Evolutionary conservation across 2,329 filamentous ascomycete genomes (phyloP).

Genomic region (Aureobasidium sp.): DNA sequence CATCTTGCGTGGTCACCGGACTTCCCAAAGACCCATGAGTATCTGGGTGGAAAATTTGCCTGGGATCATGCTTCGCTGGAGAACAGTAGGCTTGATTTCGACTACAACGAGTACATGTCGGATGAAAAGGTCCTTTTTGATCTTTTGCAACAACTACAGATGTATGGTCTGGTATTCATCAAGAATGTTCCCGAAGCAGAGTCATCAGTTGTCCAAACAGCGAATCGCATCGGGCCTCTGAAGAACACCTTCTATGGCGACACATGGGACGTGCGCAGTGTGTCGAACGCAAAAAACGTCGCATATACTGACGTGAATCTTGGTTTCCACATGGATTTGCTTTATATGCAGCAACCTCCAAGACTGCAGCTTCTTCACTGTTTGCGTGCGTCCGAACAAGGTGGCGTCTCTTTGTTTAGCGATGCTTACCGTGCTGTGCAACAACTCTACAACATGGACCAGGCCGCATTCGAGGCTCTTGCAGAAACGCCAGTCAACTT

Average conservation of each 20-base stretch:
- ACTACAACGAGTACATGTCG: slow-evolving; percentile 64
- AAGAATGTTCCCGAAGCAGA: slow-evolving; percentile 56
- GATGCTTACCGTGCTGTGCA: slow-evolving; percentile 59
- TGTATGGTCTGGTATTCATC: slow-evolving; percentile 68
- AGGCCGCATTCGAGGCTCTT: slow-evolving; percentile 13
- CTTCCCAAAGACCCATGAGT: not conserved
- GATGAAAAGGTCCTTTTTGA: slow-evolving; percentile 48
- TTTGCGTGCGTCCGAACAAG: slow-evolving; percentile 66
- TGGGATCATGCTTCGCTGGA: slow-evolving; percentile 42
- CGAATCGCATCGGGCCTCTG: slow-evolving; percentile 63
- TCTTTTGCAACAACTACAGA: slow-evolving; percentile 54
- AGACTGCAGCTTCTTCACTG: slow-evolving; percentile 85
- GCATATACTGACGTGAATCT: slow-evolving; percentile 76
- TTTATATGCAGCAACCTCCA: slow-evolving; percentile 75
- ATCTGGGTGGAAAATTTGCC: slow-evolving; percentile 14
- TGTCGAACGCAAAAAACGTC: slow-evolving; percentile 79
- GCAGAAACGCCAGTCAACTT: slow-evolving; percentile 37
- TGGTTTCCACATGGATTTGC: slow-evolving; percentile 85
- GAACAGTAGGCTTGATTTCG: slow-evolving; percentile 47
- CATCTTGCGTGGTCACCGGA: too few species aligned
- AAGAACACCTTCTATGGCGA: slow-evolving; percentile 85
- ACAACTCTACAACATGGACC: slow-evolving; percentile 19
- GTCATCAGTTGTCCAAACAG: slow-evolving; percentile 54
- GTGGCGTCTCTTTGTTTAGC: slow-evolving; percentile 80
- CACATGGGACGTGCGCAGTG: slow-evolving; percentile 82